Percentiles rank a stretch among this genome's conserved stretches.
phyloP scores from a whole-genome alignment of 2,329 filamentous ascomycete genomes.

The Chaetomium sp. region DNA sequence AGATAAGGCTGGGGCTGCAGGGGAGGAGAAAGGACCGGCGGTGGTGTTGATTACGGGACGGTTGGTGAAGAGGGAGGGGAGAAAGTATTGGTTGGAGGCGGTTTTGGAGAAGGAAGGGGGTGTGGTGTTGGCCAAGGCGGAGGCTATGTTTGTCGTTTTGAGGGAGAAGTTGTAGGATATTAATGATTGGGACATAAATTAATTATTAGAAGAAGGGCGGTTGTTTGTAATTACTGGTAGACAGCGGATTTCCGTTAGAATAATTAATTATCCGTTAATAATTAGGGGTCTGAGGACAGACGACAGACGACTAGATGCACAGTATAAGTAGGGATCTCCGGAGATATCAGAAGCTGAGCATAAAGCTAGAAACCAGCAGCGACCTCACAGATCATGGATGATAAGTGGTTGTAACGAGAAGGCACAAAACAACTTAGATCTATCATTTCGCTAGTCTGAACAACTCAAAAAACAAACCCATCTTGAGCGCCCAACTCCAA shows the following conservation, averaged over 20 bases:
- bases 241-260: neutral
- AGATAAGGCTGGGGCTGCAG: neutral
- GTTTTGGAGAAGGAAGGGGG: slow-evolving; percentile 44
- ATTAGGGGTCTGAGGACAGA: neutral
- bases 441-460: too few relatives aligned
- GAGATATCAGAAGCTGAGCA: too few relatives aligned
- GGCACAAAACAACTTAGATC: too few relatives aligned
- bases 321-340: too few relatives aligned
- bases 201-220: neutral
- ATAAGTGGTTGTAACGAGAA: too few relatives aligned
- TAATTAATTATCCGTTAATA: too few relatives aligned
- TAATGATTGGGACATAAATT: too few relatives aligned
- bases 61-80: slow-evolving; percentile 41
- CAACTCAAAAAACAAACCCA: too few relatives aligned
- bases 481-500: too few relatives aligned
- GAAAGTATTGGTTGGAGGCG: slow-evolving; percentile 46
- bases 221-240: neutral
- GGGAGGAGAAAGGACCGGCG: slow-evolving; percentile 11
- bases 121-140: slow-evolving; percentile 42
- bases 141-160: slow-evolving; percentile 43
- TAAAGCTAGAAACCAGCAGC: too few relatives aligned
- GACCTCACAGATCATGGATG: too few relatives aligned
- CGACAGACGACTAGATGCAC: too few relatives aligned
- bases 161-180: slow-evolving; percentile 6
- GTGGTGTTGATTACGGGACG: slow-evolving; percentile 40